Evolutionary conservation across 1,284 basidiomycete genomes (phyloP).

Genomic region (Marasmius oreades): DNA sequence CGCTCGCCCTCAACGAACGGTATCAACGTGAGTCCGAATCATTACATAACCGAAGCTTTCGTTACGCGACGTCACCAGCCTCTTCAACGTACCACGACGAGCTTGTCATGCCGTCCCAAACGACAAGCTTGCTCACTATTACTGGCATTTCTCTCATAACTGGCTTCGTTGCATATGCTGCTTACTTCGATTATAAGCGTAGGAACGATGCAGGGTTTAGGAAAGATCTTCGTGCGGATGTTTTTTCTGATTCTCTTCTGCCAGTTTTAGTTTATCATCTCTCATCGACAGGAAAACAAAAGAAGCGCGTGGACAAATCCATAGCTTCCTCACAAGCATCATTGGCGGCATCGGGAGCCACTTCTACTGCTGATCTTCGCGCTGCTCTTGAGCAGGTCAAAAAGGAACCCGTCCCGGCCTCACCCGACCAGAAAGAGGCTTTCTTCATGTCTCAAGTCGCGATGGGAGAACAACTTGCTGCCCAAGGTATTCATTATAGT

Average conservation of each 20-base stretch:
- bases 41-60: constrained; percentile 16
- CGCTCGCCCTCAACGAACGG: constrained; percentile 24
- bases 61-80: constrained; percentile 18
- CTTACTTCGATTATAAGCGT: constrained; percentile 95
- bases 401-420: constrained; percentile 60
- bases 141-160: constrained; percentile 61
- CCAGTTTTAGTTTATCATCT: constrained; percentile 13
- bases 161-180: constrained; percentile 73
- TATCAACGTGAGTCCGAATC: constrained; percentile 21
- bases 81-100: constrained; percentile 18
- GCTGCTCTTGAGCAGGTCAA: constrained; percentile 61
- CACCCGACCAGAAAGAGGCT: constrained; percentile 74
- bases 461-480: constrained; percentile 82
- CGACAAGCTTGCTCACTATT: constrained; percentile 50
- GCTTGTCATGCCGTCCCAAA: constrained; percentile 39
- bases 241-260: not conserved
- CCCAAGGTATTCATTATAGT: constrained; percentile 55
- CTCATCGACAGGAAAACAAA: constrained; percentile 81
- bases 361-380: constrained; percentile 47
- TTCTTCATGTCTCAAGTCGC: constrained; percentile 92
- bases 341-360: constrained; percentile 24
- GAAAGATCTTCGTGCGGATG: constrained; percentile 77
- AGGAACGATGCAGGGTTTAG: constrained; percentile 88
- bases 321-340: constrained; percentile 60
- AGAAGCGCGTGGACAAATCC: constrained; percentile 84